Conservation (phyloP, 73 alveolate species). For the Uronychia binucleata region DNA sequence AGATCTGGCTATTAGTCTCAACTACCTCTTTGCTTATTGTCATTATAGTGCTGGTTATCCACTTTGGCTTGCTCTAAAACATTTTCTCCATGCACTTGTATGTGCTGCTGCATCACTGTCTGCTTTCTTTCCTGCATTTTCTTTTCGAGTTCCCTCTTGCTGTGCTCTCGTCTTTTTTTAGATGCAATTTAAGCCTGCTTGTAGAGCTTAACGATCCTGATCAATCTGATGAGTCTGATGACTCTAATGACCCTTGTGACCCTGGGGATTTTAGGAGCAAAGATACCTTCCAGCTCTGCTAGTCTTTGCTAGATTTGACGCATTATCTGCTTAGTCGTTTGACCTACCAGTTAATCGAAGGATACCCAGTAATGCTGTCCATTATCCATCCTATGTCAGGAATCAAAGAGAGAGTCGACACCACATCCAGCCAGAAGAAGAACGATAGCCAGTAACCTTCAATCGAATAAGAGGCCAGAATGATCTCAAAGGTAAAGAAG, state of each 20-base stretch:
- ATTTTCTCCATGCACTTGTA: neutral
- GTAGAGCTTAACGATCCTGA: slow-evolving; percentile 71
- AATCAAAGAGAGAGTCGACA: slow-evolving; percentile 74
- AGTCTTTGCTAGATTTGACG: slow-evolving; percentile 68
- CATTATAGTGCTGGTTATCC: too few species aligned
- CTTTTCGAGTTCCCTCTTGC: slow-evolving; percentile 13
- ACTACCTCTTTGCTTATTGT: too few species aligned
- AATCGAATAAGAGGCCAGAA: slow-evolving; percentile 28
- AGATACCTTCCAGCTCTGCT: slow-evolving; percentile 64
- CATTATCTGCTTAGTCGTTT: slow-evolving; percentile 50
- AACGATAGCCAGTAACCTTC: slow-evolving; percentile 50
- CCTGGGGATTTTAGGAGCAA: neutral
- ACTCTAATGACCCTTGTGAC: slow-evolving; percentile 76
- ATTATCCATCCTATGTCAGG: slow-evolving; percentile 84
- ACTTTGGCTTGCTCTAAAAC: too few species aligned
- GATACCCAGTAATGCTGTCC: slow-evolving; percentile 56
- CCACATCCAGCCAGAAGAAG: slow-evolving; percentile 80
- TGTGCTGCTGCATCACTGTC: neutral
- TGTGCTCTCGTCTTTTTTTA: slow-evolving; percentile 27
- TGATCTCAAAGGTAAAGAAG: slow-evolving; percentile 33
- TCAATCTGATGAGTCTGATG: slow-evolving; percentile 71
- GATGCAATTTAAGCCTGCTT: slow-evolving; percentile 56
- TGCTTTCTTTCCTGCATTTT: neutral
- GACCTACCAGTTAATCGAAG: neutral
- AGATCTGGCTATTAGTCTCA: too few species aligned